Conservation (phyloP, 352 stramenopile genomes). For the Pythium apleroticum region DNA sequence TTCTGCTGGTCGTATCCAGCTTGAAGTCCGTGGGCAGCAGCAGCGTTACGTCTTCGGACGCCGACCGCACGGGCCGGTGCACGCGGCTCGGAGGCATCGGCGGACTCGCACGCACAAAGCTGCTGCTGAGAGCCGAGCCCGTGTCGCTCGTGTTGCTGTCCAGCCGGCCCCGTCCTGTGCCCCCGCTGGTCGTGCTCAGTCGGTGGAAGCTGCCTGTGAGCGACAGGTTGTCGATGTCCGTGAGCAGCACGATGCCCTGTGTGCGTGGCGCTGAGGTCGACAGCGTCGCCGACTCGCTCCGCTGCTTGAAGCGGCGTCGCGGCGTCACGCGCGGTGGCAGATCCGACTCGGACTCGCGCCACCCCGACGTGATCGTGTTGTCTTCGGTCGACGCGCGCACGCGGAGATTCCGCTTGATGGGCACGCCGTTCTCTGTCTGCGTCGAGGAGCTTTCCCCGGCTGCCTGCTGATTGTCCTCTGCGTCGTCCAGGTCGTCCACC, state of each 20-base stretch:
- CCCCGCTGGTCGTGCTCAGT: conserved; percentile 20
- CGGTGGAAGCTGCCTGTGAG: conserved; percentile 58
- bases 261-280: not conserved
- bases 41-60: conserved; percentile 59
- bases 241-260: conserved; percentile 59
- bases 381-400: conserved; percentile 27
- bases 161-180: conserved; percentile 14
- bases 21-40: conserved; percentile 10
- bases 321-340: conserved; percentile 8
- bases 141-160: conserved; percentile 26
- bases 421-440: not conserved
- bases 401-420: conserved; percentile 17
- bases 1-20: conserved; percentile 12
- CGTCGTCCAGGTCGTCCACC: conserved; percentile 16
- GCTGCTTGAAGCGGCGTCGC: conserved; percentile 34
- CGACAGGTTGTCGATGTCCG: conserved; percentile 61
- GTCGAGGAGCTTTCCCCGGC: not conserved
- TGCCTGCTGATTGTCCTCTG: not conserved
- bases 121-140: conserved; percentile 3
- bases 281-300: conserved; percentile 35
- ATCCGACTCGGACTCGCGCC: conserved; percentile 23
- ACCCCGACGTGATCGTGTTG: conserved; percentile 23
- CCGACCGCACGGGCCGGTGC: conserved; percentile 46
- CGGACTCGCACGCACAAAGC: conserved; percentile 25
- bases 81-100: conserved; percentile 22